phyloP scores from a whole-genome alignment of 2,329 filamentous ascomycete genomes.

The Volutella citrinella region DNA sequence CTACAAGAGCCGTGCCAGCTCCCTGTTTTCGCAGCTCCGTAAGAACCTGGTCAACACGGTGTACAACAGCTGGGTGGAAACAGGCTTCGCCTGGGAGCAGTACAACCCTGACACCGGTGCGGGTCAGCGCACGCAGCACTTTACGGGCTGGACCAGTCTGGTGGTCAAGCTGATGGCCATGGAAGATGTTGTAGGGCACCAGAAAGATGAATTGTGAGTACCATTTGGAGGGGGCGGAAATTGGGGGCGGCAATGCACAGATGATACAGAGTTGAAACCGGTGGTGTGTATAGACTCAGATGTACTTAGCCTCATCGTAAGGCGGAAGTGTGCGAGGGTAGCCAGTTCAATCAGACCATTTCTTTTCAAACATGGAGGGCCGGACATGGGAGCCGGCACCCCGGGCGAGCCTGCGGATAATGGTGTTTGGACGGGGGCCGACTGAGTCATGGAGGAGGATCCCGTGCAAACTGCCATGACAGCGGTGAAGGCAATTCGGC shows the following conservation, averaged over 20 bases:
- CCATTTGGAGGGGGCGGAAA: conserved; percentile 14
- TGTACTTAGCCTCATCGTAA: too few species aligned
- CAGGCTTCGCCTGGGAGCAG: conserved; percentile 98
- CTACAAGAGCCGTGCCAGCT: conserved; percentile 63
- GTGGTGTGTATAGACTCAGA: conserved; percentile 6
- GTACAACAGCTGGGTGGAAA: conserved; percentile 82
- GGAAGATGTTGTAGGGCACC: conserved; percentile 56
- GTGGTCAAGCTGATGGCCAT: conserved; percentile 97
- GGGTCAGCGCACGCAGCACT: conserved; percentile 96
- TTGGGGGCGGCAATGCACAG: conserved; percentile 5
- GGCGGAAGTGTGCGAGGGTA: too few species aligned
- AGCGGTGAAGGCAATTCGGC: too few species aligned
- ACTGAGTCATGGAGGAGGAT: too few species aligned
- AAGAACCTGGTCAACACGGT: conserved; percentile 87
- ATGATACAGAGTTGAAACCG: conserved; percentile 3
- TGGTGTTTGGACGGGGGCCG: too few species aligned
- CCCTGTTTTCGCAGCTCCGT: conserved; percentile 73
- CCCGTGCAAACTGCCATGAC: too few species aligned
- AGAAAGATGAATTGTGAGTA: conserved; percentile 51
- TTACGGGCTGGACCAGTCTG: conserved; percentile 98
- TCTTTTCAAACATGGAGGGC: too few species aligned
- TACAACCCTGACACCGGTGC: conserved; percentile 90
- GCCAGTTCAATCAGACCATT: conserved; percentile 2
- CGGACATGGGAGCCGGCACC: too few species aligned
- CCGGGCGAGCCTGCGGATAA: too few species aligned